A percentile compares a stretch with the other conserved stretches of the same genome.
Conservation (phyloP, 306 rosid genomes). For the Canavalia gladiata region DNA sequence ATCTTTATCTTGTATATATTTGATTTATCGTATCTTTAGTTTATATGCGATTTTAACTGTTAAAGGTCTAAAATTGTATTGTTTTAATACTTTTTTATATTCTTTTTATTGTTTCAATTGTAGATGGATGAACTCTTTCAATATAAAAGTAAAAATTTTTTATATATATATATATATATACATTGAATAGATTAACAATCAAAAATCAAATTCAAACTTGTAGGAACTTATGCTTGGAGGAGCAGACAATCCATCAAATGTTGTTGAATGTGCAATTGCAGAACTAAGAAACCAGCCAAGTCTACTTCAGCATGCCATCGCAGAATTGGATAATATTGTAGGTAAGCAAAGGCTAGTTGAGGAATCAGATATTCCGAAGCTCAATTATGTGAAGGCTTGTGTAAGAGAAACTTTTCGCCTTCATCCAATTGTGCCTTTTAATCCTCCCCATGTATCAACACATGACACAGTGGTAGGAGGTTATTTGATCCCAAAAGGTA, state of each 20-base stretch:
- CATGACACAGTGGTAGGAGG: conserved; percentile 47
- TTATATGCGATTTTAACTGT: too few relatives aligned
- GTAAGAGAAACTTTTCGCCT: background rate
- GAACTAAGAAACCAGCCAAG: background rate
- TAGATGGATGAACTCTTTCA: too few relatives aligned
- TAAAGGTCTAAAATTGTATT: too few relatives aligned
- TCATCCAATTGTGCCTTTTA: background rate
- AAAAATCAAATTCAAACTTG: background rate
- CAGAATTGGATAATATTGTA: background rate
- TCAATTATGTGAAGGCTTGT: background rate
- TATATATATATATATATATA: too few relatives aligned
- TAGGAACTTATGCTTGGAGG: background rate
- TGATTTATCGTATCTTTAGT: too few relatives aligned
- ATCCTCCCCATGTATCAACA: background rate
- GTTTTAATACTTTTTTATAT: too few relatives aligned
- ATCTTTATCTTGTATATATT: too few relatives aligned
- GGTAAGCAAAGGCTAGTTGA: background rate
- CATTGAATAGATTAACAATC: too few relatives aligned
- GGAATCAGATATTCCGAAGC: background rate
- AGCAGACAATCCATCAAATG: background rate
- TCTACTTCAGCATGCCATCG: background rate
- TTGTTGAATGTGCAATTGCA: background rate
- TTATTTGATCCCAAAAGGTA: conserved; percentile 62
- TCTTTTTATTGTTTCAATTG: too few relatives aligned
- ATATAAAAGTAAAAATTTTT: too few relatives aligned